Conservation (phyloP, 2,329 filamentous ascomycete species). For the Paecilomyces variotii region DNA sequence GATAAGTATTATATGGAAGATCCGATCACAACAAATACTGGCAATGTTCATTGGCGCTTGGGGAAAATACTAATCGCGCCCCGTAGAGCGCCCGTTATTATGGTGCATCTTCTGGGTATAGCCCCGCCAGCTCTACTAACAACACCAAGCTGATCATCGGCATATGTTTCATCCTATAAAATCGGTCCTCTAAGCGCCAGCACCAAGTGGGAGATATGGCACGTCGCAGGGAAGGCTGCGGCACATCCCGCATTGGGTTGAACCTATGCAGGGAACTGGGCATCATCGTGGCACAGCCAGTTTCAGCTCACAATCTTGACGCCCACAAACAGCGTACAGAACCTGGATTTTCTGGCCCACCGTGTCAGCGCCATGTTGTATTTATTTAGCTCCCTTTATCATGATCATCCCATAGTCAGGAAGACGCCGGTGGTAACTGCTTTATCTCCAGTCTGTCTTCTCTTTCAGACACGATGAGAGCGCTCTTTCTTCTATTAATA, state of each 20-base stretch:
- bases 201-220: neutral
- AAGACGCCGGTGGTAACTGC: neutral
- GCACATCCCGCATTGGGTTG: neutral
- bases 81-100: neutral
- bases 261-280: neutral
- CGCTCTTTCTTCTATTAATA: conserved; percentile 2
- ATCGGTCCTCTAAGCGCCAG: neutral
- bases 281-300: neutral
- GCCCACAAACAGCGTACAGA: neutral
- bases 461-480: neutral
- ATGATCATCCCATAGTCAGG: neutral
- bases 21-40: neutral
- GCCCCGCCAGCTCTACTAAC: neutral
- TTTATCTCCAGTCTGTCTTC: neutral
- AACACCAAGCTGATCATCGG: neutral
- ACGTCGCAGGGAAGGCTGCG: neutral
- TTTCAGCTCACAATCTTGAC: neutral
- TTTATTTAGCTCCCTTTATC: neutral
- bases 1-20: neutral
- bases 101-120: neutral
- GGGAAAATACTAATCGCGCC: neutral
- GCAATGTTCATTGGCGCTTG: neutral
- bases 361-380: too few species aligned
- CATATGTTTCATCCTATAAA: neutral
- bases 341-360: neutral